Conservation (phyloP, 2,329 filamentous ascomycete species). For the Tolypocladium amazonense region DNA sequence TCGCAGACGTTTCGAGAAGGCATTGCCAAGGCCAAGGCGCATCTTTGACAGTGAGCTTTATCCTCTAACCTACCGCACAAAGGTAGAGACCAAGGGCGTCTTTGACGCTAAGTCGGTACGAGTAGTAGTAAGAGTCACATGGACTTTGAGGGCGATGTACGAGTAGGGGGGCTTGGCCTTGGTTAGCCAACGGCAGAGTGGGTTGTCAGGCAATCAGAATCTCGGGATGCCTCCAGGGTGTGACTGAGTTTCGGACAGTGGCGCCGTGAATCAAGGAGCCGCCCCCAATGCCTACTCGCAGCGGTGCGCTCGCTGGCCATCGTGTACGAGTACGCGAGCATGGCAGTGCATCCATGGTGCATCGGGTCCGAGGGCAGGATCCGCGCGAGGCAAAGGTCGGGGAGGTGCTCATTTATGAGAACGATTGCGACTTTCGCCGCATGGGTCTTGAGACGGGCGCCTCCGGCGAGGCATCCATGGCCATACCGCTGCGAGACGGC, state of each 20-base stretch:
- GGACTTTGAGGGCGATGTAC: slow-evolving; percentile 4
- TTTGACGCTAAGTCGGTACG: slow-evolving; percentile 3
- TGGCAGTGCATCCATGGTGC: neutral
- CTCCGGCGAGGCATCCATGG: no score
- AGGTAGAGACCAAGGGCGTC: neutral
- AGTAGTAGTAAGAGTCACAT: slow-evolving; percentile 2
- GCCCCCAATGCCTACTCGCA: neutral
- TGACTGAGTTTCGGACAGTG: neutral
- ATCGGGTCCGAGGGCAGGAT: neutral
- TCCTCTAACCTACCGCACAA: neutral
- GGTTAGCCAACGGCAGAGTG: slow-evolving; percentile 1
- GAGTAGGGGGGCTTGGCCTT: slow-evolving; percentile 5
- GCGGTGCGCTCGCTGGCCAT: neutral
- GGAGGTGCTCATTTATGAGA: neutral
- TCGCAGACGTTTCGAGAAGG: neutral
- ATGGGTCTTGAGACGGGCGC: neutral
- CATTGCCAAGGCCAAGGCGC: neutral
- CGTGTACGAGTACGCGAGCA: neutral
- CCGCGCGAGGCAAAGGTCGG: neutral
- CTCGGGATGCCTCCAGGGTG: neutral
- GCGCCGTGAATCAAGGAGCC: neutral
- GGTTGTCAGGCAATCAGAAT: neutral
- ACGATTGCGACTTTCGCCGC: neutral
- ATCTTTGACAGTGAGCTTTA: neutral
- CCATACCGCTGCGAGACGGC: no score